Percentiles rank a stretch among this genome's conserved stretches.
These are phyloP conservation scores for Colletotrichum australisinense DNA, from an alignment of 2,329 filamentous ascomycete genomes.

Conservation along the genomic window DNA sequence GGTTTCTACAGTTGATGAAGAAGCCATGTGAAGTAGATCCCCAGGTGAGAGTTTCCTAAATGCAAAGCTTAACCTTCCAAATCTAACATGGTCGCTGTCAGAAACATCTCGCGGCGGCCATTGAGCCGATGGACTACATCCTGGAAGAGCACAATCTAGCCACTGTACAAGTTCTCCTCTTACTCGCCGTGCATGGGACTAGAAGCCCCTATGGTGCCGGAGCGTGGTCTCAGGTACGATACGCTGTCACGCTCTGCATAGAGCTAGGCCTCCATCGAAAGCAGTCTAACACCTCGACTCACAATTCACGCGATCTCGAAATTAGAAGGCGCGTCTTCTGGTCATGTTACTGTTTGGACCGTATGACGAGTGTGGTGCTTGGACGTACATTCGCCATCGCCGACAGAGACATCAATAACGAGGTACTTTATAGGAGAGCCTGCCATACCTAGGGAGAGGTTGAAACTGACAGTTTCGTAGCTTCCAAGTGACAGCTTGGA, in stretches of 20 bases:
- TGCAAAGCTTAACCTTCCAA: fast-evolving
- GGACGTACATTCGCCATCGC: constrained; percentile 48
- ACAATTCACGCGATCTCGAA: constrained; percentile 38
- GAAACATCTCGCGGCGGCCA: constrained; percentile 43
- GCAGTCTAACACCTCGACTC: background rate
- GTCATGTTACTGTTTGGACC: constrained; percentile 48
- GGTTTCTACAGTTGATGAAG: constrained; percentile 41
- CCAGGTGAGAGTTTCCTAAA: constrained; percentile 20
- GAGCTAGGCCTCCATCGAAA: constrained; percentile 46
- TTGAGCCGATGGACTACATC: constrained; percentile 46
- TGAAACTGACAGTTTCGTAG: background rate
- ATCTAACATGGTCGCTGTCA: constrained; percentile 4
- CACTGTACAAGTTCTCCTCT: constrained; percentile 45
- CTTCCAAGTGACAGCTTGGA: constrained; percentile 41
- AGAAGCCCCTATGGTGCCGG: constrained; percentile 48
- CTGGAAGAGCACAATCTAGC: constrained; percentile 46
- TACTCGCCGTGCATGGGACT: constrained; percentile 48
- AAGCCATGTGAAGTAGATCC: constrained; percentile 41
- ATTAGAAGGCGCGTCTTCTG: constrained; percentile 47
- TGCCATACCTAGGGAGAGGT: no score
- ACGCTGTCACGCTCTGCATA: constrained; percentile 45
- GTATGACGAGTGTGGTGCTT: constrained; percentile 46
- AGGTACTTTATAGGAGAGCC: constrained; percentile 30
- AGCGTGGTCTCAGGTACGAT: constrained; percentile 47
- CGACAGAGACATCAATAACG: constrained; percentile 46